Percentiles rank a stretch among this genome's conserved stretches.
phyloP scores from a whole-genome alignment of 2,329 filamentous ascomycete species.

The Sclerotinia subarctica region DNA sequence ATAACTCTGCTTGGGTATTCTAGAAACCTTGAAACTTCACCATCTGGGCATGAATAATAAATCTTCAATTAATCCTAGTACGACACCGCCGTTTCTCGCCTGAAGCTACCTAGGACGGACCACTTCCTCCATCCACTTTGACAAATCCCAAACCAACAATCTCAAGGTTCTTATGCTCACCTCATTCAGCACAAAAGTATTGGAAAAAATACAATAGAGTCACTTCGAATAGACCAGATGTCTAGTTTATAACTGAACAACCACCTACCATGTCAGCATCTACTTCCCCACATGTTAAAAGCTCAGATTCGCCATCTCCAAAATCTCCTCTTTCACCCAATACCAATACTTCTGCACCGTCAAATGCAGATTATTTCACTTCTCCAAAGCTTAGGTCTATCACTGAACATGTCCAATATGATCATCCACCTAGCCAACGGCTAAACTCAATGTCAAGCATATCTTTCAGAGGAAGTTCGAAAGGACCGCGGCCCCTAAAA shows the following conservation, averaged over 20 bases:
- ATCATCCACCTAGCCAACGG: slow-evolving; percentile 27
- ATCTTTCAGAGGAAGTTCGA: slow-evolving; percentile 30
- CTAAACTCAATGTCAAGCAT: slow-evolving; percentile 33
- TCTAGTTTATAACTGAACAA: not conserved
- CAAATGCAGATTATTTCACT: slow-evolving; percentile 23
- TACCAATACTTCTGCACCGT: slow-evolving; percentile 25
- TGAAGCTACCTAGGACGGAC: slow-evolving; percentile 16
- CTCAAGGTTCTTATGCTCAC: slow-evolving; percentile 7
- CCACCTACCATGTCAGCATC: slow-evolving; percentile 19
- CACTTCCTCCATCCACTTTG: slow-evolving; percentile 19
- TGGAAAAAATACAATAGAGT: slow-evolving; percentile 2
- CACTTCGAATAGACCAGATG: not conserved
- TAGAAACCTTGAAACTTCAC: not conserved
- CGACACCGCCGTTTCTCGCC: slow-evolving; percentile 21
- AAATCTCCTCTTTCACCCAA: slow-evolving; percentile 31
- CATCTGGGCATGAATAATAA: slow-evolving; percentile 5
- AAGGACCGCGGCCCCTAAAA: slow-evolving; percentile 23
- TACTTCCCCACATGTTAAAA: slow-evolving; percentile 13
- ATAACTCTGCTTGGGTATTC: not conserved
- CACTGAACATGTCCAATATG: slow-evolving; percentile 37
- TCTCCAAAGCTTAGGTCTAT: slow-evolving; percentile 35
- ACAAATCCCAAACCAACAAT: slow-evolving; percentile 15
- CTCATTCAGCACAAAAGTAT: slow-evolving; percentile 1
- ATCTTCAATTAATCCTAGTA: slow-evolving; percentile 13
- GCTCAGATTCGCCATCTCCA: slow-evolving; percentile 22